Percentiles rank a stretch among this genome's conserved stretches.
These are phyloP conservation scores for Plasmodium relictum DNA, from an alignment of 169 alveolate species.

Conservation along the genomic window DNA sequence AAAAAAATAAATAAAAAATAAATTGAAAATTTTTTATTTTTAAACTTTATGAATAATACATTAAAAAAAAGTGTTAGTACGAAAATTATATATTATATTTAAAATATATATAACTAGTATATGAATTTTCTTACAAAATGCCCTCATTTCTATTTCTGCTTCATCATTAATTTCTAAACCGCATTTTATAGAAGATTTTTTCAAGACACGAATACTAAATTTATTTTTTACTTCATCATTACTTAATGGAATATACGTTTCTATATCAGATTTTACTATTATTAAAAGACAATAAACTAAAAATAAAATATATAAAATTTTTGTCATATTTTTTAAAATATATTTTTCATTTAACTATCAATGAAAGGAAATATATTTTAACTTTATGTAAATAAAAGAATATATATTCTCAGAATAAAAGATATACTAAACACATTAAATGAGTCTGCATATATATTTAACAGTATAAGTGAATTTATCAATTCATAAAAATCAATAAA, in stretches of 20 bases:
- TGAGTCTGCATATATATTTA: not conserved
- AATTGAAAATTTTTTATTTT: constrained; percentile 1
- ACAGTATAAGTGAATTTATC: not conserved
- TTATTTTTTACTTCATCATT: constrained; percentile 51
- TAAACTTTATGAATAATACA: not conserved
- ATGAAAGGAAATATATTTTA: not conserved
- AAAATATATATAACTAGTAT: not conserved
- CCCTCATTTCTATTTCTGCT: constrained; percentile 69
- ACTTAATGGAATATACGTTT: constrained; percentile 16
- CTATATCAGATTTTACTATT: constrained; percentile 33
- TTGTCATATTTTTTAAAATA: constrained; percentile 11
- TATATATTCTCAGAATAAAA: not conserved
- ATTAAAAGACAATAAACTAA: constrained; percentile 22
- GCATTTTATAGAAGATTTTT: constrained; percentile 31
- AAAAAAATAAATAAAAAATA: constrained; percentile 11
- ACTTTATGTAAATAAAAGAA: not conserved
- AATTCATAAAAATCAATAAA: too few relatives aligned
- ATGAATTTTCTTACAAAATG: constrained; percentile 42
- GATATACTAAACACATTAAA: not conserved
- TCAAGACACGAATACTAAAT: constrained; percentile 63
- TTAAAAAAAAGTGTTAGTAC: too few relatives aligned
- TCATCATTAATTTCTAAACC: constrained; percentile 48
- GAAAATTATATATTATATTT: not conserved
- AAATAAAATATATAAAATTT: constrained; percentile 8
- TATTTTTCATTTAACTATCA: not conserved